phyloP scores from a whole-genome alignment of 257 asterid genomes.

The Penstemon barbatus region DNA sequence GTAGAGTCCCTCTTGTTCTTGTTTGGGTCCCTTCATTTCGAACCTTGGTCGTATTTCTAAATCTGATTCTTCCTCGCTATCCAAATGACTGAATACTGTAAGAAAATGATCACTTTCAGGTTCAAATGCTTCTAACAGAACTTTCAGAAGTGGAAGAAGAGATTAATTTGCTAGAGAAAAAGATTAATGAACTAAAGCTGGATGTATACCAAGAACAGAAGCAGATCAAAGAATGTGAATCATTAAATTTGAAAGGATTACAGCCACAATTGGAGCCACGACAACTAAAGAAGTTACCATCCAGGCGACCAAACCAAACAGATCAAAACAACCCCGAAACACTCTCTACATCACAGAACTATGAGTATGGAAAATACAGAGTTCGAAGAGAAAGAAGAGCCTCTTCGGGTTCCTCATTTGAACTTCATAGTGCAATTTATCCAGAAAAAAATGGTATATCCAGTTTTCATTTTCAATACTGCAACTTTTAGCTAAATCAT shows the following conservation, averaged over 20 bases:
- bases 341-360: conserved; percentile 45
- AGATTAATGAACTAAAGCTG: conserved; percentile 52
- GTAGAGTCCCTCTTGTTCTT: too few relatives aligned
- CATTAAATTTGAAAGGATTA: conserved; percentile 39
- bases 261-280: conserved; percentile 41
- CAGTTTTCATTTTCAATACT: not conserved
- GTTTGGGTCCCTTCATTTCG: too few relatives aligned
- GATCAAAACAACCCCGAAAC: conserved; percentile 31
- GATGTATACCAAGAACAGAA: conserved; percentile 51
- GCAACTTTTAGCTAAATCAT: not conserved
- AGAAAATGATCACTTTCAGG: conserved; percentile 37
- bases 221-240: conserved; percentile 49
- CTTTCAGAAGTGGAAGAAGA: conserved; percentile 67
- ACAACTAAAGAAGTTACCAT: conserved; percentile 42
- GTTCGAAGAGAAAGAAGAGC: conserved; percentile 54
- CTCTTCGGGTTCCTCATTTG: conserved; percentile 57
- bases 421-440: conserved; percentile 41
- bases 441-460: conserved; percentile 37
- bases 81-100: not conserved
- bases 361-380: conserved; percentile 40
- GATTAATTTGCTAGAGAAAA: conserved; percentile 68
- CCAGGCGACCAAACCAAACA: conserved; percentile 43
- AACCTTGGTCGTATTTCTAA: too few relatives aligned
- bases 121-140: conserved; percentile 76
- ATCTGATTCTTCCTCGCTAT: too few relatives aligned